Percentiles rank a stretch among this genome's conserved stretches.
Evolutionary conservation across 192 early-diverging fungal species (phyloP).

Genomic region (Mortierella hygrophila): DNA sequence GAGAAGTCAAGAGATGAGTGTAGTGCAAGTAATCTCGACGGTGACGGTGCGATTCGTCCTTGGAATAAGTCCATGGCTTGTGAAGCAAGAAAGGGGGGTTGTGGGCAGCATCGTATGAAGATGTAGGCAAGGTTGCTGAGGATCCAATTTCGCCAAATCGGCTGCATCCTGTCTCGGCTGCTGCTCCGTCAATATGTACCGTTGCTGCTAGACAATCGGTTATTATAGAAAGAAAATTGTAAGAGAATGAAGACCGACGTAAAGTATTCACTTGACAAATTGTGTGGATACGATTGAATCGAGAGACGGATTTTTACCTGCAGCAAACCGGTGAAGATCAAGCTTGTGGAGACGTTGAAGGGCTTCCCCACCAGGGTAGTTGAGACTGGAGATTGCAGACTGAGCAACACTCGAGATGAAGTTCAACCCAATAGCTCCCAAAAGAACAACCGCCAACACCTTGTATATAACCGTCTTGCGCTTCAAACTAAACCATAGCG

Average conservation of each 20-base stretch:
- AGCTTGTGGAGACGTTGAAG: conserved; percentile 73
- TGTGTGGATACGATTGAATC: neutral
- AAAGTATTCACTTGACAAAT: too few relatives aligned
- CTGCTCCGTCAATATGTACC: conserved; percentile 78
- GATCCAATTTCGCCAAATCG: conserved; percentile 75
- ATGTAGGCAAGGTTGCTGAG: neutral
- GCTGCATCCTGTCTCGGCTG: conserved; percentile 88
- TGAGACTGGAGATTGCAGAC: conserved; percentile 73
- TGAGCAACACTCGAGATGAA: conserved; percentile 54
- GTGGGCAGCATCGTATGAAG: neutral
- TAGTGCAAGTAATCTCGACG: conserved; percentile 62
- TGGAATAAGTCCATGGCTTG: conserved; percentile 75
- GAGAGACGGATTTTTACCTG: conserved; percentile 17
- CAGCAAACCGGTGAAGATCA: conserved; percentile 21
- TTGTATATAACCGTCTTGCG: conserved; percentile 56
- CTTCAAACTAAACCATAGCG: conserved; percentile 23
- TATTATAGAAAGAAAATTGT: neutral
- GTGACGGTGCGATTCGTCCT: conserved; percentile 68
- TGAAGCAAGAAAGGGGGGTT: neutral
- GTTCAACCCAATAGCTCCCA: conserved; percentile 23
- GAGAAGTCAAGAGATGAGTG: conserved; percentile 66
- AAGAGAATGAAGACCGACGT: too few relatives aligned
- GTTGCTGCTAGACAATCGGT: conserved; percentile 28
- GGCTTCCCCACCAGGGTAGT: conserved; percentile 94
- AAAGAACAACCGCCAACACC: conserved; percentile 27